phyloP scores from a whole-genome alignment of 371 early-diverging fungal genomes.

The Zychaea mexicana region DNA sequence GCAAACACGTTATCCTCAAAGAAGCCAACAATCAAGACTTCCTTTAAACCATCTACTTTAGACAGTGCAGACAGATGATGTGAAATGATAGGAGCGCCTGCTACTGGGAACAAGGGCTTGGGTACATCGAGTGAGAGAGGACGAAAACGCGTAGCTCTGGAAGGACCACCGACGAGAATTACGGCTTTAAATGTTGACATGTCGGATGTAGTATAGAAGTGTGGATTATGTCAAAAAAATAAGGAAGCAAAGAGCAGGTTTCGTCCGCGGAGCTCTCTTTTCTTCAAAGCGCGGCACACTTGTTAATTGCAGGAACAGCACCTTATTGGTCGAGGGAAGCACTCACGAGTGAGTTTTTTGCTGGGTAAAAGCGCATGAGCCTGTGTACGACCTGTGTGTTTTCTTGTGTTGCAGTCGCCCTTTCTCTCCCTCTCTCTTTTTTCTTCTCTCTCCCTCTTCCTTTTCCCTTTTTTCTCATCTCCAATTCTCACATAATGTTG shows the following conservation, averaged over 20 bases:
- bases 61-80: constrained; percentile 94
- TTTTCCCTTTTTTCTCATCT: constrained; percentile 8
- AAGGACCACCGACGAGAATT: constrained; percentile 97
- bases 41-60: constrained; percentile 83
- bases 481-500: constrained; percentile 22
- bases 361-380: constrained; percentile 1
- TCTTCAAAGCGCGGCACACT: too few relatives aligned
- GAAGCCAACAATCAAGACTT: constrained; percentile 94
- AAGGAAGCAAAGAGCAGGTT: neutral
- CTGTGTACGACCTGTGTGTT: neutral
- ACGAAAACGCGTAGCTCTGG: constrained; percentile 95
- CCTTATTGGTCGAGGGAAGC: neutral
- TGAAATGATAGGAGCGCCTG: constrained; percentile 92
- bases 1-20: constrained; percentile 93
- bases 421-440: constrained; percentile 3
- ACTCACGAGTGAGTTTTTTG: neutral
- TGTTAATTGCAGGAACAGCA: neutral
- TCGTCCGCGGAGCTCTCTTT: too few relatives aligned
- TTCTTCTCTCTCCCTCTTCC: constrained; percentile 6
- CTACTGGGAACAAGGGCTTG: constrained; percentile 98
- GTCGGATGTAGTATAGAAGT: too few relatives aligned
- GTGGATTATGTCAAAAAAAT: neutral
- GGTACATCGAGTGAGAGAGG: constrained; percentile 95
- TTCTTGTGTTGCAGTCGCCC: neutral
- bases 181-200: constrained; percentile 54